Evolutionary conservation across 2,329 filamentous ascomycete species (phyloP), one percentile per base, ranked within the genome.

Genomic region (Ustulina deusta): DNA sequence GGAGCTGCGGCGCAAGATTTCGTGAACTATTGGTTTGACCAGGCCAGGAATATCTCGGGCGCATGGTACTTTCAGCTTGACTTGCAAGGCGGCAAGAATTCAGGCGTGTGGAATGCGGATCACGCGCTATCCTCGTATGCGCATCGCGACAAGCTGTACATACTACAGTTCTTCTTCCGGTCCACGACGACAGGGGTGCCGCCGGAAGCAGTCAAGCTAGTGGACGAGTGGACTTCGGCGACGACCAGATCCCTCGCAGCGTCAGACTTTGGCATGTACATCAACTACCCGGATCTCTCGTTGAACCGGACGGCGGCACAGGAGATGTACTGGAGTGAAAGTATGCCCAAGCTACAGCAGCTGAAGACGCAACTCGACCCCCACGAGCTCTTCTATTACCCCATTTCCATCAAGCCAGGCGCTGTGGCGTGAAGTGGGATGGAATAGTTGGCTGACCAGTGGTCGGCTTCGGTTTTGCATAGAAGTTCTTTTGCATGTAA

Each of bases 241-340:
- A 74, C 73, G 32, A 74, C 69, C 15, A 63, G 67, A 38, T 64
- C 74, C 34, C 36, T 77, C 13, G 36, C 65, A 2, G 44, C 62
- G 7, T 64, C 67, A 0, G 75, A 77, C 61, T 74, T 72, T 69
- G 77, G 76, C 58, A 77, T 77, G 74, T 87, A 87, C 69, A 78
- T 83, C 70, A 87, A 87, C 78, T 87, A 87, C 60, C 81, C 84
- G 3, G 85, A 87, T 71, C 81, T 84, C 0, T 80, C 77, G 49
- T 78, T 86, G 65, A 78, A 79, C 72, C 78, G 81, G n/a, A 78
- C 78, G 1, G 79, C 79, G n/a, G 85, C 85, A 2, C 82, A 85
- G 69, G 74, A 82, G 66, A 74, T 84, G 69, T 87, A 87, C 75
- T 87, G 83, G 69, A 79, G 83, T 6, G 74, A 74, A 55, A 83